These are phyloP conservation scores for Agaricales sp. DNA, from an alignment of 1,284 basidiomycete species.

Conservation along the genomic window DNA sequence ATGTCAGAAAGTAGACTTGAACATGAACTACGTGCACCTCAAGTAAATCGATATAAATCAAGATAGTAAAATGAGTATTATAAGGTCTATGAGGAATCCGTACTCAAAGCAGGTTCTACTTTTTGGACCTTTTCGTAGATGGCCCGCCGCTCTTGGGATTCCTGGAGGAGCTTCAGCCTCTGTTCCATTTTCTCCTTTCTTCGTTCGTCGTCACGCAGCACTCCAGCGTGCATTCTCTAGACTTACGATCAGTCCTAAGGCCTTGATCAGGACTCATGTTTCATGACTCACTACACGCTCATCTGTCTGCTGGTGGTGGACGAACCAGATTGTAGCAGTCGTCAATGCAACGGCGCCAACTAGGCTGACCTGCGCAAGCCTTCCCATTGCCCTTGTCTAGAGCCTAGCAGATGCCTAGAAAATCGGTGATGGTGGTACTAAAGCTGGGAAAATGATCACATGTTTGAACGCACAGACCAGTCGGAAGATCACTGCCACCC, in stretches of 20 bases:
- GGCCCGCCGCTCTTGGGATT: conserved; percentile 54
- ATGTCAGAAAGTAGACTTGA: too few species aligned
- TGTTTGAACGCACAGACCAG: not conserved
- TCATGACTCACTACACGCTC: conserved; percentile 65
- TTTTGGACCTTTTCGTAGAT: conserved; percentile 58
- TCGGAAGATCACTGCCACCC: not conserved
- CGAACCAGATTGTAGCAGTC: conserved; percentile 76
- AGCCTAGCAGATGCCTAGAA: too few species aligned
- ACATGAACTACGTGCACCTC: too few species aligned
- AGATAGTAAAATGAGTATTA: too few species aligned
- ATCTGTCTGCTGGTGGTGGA: conserved; percentile 81
- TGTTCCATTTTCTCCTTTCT: conserved; percentile 61
- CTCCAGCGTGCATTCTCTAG: conserved; percentile 86
- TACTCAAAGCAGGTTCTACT: conserved; percentile 20
- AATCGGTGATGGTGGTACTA: conserved; percentile 3
- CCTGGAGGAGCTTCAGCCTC: conserved; percentile 55
- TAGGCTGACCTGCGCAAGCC: conserved; percentile 72
- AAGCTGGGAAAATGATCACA: not conserved
- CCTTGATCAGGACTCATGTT: not conserved
- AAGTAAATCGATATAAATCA: too few species aligned
- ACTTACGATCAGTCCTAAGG: conserved; percentile 8
- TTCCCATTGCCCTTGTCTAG: conserved; percentile 40
- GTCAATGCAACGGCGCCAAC: conserved; percentile 58
- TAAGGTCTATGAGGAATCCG: not conserved
- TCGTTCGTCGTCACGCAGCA: conserved; percentile 80